These are phyloP conservation scores for Kodamaea jinghongensis DNA, from an alignment of 805 yeast genomes.

Conservation along the genomic window DNA sequence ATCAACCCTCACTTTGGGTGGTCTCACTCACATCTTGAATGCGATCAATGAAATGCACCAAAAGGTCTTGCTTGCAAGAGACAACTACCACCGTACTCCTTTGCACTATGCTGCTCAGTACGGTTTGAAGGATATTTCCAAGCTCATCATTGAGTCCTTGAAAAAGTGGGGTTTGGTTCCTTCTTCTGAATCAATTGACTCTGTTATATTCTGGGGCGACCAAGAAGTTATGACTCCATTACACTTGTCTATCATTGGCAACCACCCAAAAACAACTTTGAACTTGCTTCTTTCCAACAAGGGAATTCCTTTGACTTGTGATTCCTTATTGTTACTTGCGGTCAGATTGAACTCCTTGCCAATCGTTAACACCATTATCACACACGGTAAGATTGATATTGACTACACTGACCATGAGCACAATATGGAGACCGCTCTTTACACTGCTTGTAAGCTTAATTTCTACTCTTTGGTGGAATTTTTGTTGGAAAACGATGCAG, in stretches of 20 bases:
- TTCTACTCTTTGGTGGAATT: conserved; percentile 49
- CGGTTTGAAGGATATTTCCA: conserved; percentile 67
- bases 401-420: conserved; percentile 58
- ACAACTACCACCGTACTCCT: conserved; percentile 78
- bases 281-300: conserved; percentile 51
- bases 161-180: conserved; percentile 60
- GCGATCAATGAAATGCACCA: conserved; percentile 31
- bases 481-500: conserved; percentile 59
- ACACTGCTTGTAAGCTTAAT: conserved; percentile 70
- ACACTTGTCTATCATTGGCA: conserved; percentile 78
- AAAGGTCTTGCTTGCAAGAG: conserved; percentile 54
- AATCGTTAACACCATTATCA: conserved; percentile 52
- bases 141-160: conserved; percentile 52
- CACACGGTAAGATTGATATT: conserved; percentile 58
- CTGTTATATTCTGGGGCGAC: conserved; percentile 63
- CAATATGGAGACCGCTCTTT: conserved; percentile 75
- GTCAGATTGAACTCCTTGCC: conserved; percentile 61
- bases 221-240: conserved; percentile 78
- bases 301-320: conserved; percentile 43
- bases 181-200: conserved; percentile 51
- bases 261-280: conserved; percentile 73
- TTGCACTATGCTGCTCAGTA: conserved; percentile 87
- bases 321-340: conserved; percentile 62
- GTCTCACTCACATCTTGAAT: conserved; percentile 57
- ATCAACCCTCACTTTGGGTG: conserved; percentile 50